Evolutionary conservation across 2,329 filamentous ascomycete genomes (phyloP), one percentile per base, ranked within the genome.

Genomic region (Neofusicoccum umdonicola): DNA sequence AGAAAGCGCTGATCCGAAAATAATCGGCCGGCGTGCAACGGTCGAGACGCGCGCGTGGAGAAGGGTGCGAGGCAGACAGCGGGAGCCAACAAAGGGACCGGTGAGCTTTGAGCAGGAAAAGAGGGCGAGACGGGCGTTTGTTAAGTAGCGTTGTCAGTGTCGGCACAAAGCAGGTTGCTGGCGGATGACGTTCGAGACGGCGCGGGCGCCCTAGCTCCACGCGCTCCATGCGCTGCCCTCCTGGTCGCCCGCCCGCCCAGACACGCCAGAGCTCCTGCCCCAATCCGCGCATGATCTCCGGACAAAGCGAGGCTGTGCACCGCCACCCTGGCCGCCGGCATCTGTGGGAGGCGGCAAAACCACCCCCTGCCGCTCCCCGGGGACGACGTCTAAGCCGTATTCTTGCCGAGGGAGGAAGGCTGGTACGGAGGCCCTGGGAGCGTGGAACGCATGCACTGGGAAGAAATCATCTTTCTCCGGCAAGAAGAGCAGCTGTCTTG

Each of bases 1-100:
- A 50, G 47, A 42, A 62, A 8, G 45, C 58, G 58, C 58, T 51
- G 56, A 60, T 60, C 56, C 42, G 56, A 60, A 47, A 60, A 60
- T 60, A 60, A 35, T 47, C 42, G 42, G 41, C 17, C 27, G 22
- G 39, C 54, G 54, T 44, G 54, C 34, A 45, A 58, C 54, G 27
- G 13, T 17, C 27, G 56, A 47, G n/a, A 47, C 56, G 56, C 56
- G 56, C 56, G 56, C 41, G 56, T 47, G 41, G n/a, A 15, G 41
- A 39, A 57, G 15, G n/a, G 39, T 12, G 56, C 42, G 56, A 47
- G 54, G 22, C 6, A 19, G 22, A 31, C 41, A 22, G n/a, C 15
- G 56, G 42, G 3, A 17, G 17, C 27, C 56, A 47, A 37, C 56
- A 60, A 47, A 47, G 56, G 22, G 42, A 60, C 41, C 56, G 42